Base-by-base conservation (phyloP, 495 filamentous ascomycete species). In the Pyrenula aspistea region DNA sequence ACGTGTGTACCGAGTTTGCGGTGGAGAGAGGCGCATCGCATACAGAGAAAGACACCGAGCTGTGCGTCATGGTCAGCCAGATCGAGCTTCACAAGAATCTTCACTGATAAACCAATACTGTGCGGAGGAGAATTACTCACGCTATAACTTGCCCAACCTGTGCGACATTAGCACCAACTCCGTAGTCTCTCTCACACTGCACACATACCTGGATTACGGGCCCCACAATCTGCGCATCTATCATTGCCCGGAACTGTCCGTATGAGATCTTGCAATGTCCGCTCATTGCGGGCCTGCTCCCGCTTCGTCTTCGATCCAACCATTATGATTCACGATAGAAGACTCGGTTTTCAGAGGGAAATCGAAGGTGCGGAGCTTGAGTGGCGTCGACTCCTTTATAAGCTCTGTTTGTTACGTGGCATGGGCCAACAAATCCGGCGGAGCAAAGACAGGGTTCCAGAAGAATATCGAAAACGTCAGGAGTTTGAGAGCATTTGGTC, bases 101-200 rank as follows among this genome's bases (percentile, higher is more conserved):
- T 53, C 51, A 53, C n/a, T n/a, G n/a, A n/a, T n/a, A n/a, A n/a
- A n/a, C n/a, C n/a, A n/a, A n/a, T n/a, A n/a, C n/a, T n/a, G n/a
- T n/a, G n/a, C n/a, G n/a, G n/a, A n/a, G n/a, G n/a, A n/a, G n/a
- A n/a, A 20, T 36, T 59, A 82, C 89, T 69, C 84, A 96, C 90
- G 70, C 87, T 97, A 91, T 93, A 98, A 77, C 91, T 96, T 70
- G 93, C 91, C 94, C 94, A 98, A 77, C 83, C 91, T 96, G 63
- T 61, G 22, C 2, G 56, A 12, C 51, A 31, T 24, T 50, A 48
- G 12, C 51, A 53, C 20, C 19, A 53, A 49, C 55, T 24, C 8
- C 57, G 63, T 51, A 70, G 66, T 51, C 22, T 21, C 12, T 0
- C 21, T 48, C 53, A 57, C 24, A 55, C 22, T n/a, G 54, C 42